phyloP scores from a whole-genome alignment of 2,329 filamentous ascomycete species.

The Cercospora brassicicola region DNA sequence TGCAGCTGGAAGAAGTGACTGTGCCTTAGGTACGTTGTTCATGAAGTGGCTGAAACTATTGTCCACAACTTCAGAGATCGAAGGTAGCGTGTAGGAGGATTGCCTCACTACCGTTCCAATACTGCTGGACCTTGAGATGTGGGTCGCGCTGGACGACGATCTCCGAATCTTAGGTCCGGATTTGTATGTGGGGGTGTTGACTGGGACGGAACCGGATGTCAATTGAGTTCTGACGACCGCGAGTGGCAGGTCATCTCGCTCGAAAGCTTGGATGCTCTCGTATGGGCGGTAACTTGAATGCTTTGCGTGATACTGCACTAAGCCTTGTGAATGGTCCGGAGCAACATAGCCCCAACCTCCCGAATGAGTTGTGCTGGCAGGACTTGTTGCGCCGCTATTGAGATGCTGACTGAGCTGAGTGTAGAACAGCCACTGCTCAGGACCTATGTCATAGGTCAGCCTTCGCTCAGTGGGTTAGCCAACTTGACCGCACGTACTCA shows the following conservation, averaged over 20 bases:
- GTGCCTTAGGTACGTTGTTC: not conserved
- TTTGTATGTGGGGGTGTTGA: not conserved
- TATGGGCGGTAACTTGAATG: not conserved
- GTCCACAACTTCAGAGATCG: constrained; percentile 1
- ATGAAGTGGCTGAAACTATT: not conserved
- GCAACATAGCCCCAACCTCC: not conserved
- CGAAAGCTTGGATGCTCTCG: not conserved
- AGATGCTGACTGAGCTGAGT: not conserved
- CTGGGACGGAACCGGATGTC: not conserved
- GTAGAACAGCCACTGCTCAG: not conserved
- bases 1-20: not conserved
- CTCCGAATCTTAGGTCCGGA: not conserved
- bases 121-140: not conserved
- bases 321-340: not conserved
- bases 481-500: not conserved
- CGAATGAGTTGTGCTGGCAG: not conserved
- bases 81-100: not conserved
- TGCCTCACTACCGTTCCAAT: not conserved
- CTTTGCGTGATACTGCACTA: not conserved
- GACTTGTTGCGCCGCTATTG: not conserved
- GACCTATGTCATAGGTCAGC: not conserved
- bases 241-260: not conserved
- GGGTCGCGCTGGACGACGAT: not conserved
- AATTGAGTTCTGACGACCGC: not conserved
- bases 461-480: not conserved